Evolutionary conservation across 139 green algal species (phyloP), one percentile per base, ranked within the genome.

Genomic region (Auxenochlorella protothecoides): DNA sequence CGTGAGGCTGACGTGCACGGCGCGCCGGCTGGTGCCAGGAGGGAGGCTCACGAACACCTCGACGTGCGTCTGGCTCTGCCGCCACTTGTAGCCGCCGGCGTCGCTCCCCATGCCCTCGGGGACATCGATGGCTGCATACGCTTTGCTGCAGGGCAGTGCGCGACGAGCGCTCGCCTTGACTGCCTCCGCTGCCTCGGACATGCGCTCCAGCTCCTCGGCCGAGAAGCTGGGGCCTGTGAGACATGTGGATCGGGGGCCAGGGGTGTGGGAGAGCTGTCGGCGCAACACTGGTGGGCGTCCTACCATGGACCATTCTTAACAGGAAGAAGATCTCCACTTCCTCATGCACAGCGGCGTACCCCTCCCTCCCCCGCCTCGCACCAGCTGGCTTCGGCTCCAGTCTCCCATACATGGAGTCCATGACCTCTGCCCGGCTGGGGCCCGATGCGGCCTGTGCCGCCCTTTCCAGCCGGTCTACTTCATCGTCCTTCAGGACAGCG

Each of bases 391-490:
- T 88, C 15, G 92, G 91, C 52, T 96, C 84, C n/a, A 90, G 59
- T 0, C 83, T 72, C 53, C 88, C 88, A 70, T 96, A 97, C 92
- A 97, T 97, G 59, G 79, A 85, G 0, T 91, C 79, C 84, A 97
- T 89, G 44, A 93, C 87, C 6, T 93, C 88, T 6, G 87, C 53
- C 9, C 85, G 68, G 53, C 67, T 61, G 13, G 79, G 55, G 54
- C 89, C 79, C 11, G 71, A 77, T 16, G 68, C 76, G 3, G 91
- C 87, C 6, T 74, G 54, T 14, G 71, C 54, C 6, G 85, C 87
- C 2, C 90, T 78, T 79, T 97, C 92, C n/a, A 97, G 73, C 2
- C 92, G 76, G 10, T 96, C 92, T 7, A 88, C 88, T 72, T 97
- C 90, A 68, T 88, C 85, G 72, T 96, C 91, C 68, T 91, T 89